phyloP scores from a whole-genome alignment of 192 early-diverging fungal genomes.

The Mortierella antarctica region DNA sequence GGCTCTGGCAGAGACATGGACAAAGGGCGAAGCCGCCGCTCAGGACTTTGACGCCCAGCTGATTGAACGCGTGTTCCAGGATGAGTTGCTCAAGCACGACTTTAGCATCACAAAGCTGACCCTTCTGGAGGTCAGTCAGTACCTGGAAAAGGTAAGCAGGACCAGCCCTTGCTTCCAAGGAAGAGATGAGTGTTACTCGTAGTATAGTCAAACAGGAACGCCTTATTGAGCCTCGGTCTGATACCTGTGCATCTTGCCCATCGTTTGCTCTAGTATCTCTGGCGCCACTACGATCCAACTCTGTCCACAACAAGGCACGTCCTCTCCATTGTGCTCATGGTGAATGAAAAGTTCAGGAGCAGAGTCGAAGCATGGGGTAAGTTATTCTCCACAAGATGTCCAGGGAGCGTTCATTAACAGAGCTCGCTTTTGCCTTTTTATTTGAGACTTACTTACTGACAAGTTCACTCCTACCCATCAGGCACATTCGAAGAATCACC shows the following conservation, averaged over 20 bases:
- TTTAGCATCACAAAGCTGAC: slow-evolving; percentile 71
- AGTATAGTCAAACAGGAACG: not conserved
- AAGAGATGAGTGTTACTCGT: slow-evolving; percentile 21
- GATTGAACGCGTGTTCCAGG: slow-evolving; percentile 70
- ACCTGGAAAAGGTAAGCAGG: slow-evolving; percentile 74
- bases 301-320: slow-evolving; percentile 64
- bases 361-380: slow-evolving; percentile 71
- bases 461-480: not conserved
- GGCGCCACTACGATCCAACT: slow-evolving; percentile 71
- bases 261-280: slow-evolving; percentile 71
- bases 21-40: slow-evolving; percentile 15
- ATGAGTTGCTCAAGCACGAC: slow-evolving; percentile 61
- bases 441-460: slow-evolving; percentile 17
- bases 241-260: not conserved
- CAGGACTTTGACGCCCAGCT: slow-evolving; percentile 60
- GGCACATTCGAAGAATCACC: slow-evolving; percentile 53
- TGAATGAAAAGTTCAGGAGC: slow-evolving; percentile 93
- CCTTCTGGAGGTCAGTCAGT: slow-evolving; percentile 81
- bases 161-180: not conserved
- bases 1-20: slow-evolving; percentile 56
- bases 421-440: slow-evolving; percentile 8
- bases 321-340: slow-evolving; percentile 83
- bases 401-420: not conserved
- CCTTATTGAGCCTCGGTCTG: not conserved
- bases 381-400: not conserved